Evolutionary conservation across 768 basidiomycete species (phyloP).

Genomic region (Phanerochaete sordida): DNA sequence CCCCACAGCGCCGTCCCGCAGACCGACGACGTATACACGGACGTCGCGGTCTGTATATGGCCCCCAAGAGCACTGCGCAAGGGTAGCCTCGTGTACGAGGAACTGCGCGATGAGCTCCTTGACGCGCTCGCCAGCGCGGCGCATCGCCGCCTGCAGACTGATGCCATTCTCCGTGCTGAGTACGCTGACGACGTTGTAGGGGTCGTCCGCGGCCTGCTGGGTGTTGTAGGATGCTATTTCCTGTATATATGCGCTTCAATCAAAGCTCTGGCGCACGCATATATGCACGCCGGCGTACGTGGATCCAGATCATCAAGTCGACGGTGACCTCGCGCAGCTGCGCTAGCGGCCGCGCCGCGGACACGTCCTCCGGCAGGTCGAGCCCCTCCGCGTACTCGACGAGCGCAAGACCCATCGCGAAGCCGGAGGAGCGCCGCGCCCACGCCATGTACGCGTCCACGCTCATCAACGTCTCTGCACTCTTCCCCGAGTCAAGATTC

Average conservation of each 20-base stretch:
- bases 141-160: conserved; percentile 49
- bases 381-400: conserved; percentile 51
- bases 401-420: conserved; percentile 47
- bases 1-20: conserved; percentile 55
- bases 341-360: conserved; percentile 25
- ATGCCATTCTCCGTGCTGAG: conserved; percentile 41
- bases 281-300: conserved; percentile 33
- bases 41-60: conserved; percentile 24
- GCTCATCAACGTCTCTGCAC: background rate
- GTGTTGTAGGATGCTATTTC: conserved; percentile 57
- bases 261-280: background rate
- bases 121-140: conserved; percentile 36
- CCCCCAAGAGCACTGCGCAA: conserved; percentile 3
- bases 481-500: conserved; percentile 31
- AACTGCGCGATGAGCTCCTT: conserved; percentile 37
- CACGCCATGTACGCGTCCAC: conserved; percentile 14
- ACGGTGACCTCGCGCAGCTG: conserved; percentile 38
- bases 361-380: conserved; percentile 29
- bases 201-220: conserved; percentile 34
- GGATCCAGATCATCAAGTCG: conserved; percentile 51
- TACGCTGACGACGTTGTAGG: conserved; percentile 46
- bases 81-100: conserved; percentile 13
- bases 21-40: conserved; percentile 41
- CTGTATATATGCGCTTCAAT: conserved; percentile 28
- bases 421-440: conserved; percentile 43